phyloP scores from a whole-genome alignment of 2,329 filamentous ascomycete species.

The Pseudogymnoascus sp. region DNA sequence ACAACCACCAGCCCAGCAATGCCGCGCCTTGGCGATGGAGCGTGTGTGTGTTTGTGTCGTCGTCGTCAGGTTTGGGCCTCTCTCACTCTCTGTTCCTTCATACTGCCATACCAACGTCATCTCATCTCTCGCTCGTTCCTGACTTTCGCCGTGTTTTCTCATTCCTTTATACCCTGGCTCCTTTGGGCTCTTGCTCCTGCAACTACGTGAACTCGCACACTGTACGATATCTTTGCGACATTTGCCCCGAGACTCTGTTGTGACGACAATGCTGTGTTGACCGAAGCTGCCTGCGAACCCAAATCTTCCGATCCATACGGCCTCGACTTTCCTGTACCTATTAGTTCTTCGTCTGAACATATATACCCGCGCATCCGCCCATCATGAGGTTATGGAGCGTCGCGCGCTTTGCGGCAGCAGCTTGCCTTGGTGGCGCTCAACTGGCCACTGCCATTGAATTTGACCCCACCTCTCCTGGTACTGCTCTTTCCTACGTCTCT shows the following conservation, averaged over 20 bases:
- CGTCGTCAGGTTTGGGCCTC: background rate
- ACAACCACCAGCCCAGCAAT: background rate
- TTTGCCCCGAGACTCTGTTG: background rate
- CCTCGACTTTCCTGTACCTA: background rate
- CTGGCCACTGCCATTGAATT: background rate
- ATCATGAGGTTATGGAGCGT: conserved; percentile 1
- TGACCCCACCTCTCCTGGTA: background rate
- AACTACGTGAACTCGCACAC: background rate
- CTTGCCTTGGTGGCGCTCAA: background rate
- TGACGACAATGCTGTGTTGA: background rate
- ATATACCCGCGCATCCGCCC: background rate
- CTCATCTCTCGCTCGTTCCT: conserved; percentile 2
- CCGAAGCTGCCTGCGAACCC: background rate
- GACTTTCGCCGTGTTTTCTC: background rate
- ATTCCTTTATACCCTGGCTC: background rate
- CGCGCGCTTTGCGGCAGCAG: background rate
- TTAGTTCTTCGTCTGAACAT: background rate
- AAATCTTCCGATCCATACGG: background rate
- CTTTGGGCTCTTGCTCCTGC: background rate
- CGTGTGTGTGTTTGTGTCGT: background rate
- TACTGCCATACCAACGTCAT: background rate
- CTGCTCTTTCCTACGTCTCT: background rate
- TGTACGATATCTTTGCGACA: background rate
- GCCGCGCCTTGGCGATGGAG: conserved; percentile 7
- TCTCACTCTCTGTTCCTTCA: background rate